Base-by-base conservation (phyloP, 2,329 filamentous ascomycete species). In the Pseudopithomyces chartarum region DNA sequence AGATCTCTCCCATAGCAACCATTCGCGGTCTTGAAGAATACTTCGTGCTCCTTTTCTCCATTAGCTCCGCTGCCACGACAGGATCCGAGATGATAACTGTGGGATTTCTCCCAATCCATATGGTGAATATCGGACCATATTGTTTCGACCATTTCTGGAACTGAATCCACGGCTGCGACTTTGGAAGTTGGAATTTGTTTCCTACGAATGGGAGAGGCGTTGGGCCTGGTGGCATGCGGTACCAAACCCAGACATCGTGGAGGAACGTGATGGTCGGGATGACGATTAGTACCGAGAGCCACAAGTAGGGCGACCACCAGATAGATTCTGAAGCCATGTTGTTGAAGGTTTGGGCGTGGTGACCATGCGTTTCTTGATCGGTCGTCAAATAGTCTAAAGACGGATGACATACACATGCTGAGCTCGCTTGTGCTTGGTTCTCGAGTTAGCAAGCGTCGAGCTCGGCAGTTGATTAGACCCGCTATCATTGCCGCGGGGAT, bases 121-220 rank as follows among this genome's bases (percentile, higher is more conserved):
- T 73, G 2, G 80, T 81, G 64, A 78, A 81, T 47, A 81, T 80
- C 3, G 79, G 78, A 0, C 80, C 80, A 58, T 82, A 81, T 22
- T 40, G 64, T 44, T 75, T 71, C 10, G 77, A 76, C 79, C 79
- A 81, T 53, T 76, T 64, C 58, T 80, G 68, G 65, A 81, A 73
- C 50, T 73, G 67, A 46, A 72, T 62, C 72, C 72, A 74, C 39
- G 71, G 71, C 43, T 67, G 63, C n/a, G 68, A 65, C 42, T 66
- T 68, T n/a, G 69, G 64, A 3, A 73, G 62, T 38, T 72, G 65
- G 22, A 68, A 58, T 26, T 72, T 73, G 56, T 74, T 75, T 43
- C 72, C 80, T 15, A 82, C 60, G 65, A 82, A 80, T 2, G 79
- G 80, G 6, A 81, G 68, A 1, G 80, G 79, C 2, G 64, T 73